Evolutionary conservation across 2,329 filamentous ascomycete species (phyloP), one percentile per base, ranked within the genome.

Genomic region (Volutella citrinella): DNA sequence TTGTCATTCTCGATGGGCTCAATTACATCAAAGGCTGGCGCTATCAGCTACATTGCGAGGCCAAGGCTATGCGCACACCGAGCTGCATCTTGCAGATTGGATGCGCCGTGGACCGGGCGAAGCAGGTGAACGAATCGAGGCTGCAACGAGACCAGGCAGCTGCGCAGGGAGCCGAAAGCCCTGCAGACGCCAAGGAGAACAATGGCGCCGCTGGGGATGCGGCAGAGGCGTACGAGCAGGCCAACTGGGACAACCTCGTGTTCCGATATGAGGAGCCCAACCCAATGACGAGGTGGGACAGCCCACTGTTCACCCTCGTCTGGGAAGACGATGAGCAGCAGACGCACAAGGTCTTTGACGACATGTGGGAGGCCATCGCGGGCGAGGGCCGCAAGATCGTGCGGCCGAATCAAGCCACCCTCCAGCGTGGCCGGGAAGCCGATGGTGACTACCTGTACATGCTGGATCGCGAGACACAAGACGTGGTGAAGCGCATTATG

Each of bases 21-120:
- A 93, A 93, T 62, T 94, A 93, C 63, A 94, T 94, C 65, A 93
- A 93, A 61, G 87, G 87, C 22, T 93, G 86, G 77, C 74, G 87
- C 30, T 94, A 94, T 59, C 87, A 94, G 68, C 69, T 94, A 15
- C 84, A 83, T 60, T 91, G 87, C 65, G 87, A 93, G 63, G 80
- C 87, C 22, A 93, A 93, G 63, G 87, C 87, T 29, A 66, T 86
- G 34, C 69, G 81, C 43, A 93, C 87, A 5, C 78, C 84, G 4
- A 84, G 77, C 60, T 89, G 84, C 52, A 78, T 93, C 36, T 67
- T 93, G 43, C 79, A 82, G 59, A 67, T 83, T 27, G 79, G 79
- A 0, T 78, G 74, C 43, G 54, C 66, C 9, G 60, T 66, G 5
- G 75, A 79, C n/a, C 59, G 59, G 41, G 75, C 78, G 4, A 61